Evolutionary conservation across 768 basidiomycete species (phyloP), one percentile per base, ranked within the genome.

Genomic region (Collybiopsis confluens): DNA sequence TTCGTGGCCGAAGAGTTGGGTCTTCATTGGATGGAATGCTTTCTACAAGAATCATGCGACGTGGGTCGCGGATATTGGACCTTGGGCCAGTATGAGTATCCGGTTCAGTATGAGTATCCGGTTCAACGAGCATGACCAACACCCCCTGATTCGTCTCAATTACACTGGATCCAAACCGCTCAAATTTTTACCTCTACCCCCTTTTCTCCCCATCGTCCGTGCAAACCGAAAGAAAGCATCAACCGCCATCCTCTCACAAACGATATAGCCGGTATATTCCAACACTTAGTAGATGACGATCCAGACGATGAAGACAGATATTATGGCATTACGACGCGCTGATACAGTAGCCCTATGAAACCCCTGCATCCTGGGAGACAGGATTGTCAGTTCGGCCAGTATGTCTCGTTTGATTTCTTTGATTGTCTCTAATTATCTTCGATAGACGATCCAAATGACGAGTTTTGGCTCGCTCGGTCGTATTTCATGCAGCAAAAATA

Each of bases 301-400:
- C 81, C 76, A 20, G 79, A 83, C 43, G 82, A 80, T 36, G 74
- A 80, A 33, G 77, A 75, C 36, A 78, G 77, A 38, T 76, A 79
- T 43, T 93, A 41, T 98, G 96, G 96, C 76, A 97, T 38, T 95
- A 98, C 64, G 97, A 98, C 72, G 96, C 97, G 38, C 80, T 99
- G 59, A 94, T 95, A 85, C 97, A 98, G 69, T 97, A 99, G 75
- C 73, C 98, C 11, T 97, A 98, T 68, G 91, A 93, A 59, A 97
- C 95, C 0, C 95, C 97, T 2, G 88, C 90, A 4, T 98, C 98
- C 66, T 99, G 97, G 97, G 97, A 3, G 93, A 96, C 73, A 98
- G 98, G 69, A 85, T 98, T 43, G 75, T 98, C 44, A 90, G 82
- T 56, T 95, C 93, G 92, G 98, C 97, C 27, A 90, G 96, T 98